Base-by-base conservation (phyloP, 1,284 basidiomycete species). In the Golubevia pallescens region DNA sequence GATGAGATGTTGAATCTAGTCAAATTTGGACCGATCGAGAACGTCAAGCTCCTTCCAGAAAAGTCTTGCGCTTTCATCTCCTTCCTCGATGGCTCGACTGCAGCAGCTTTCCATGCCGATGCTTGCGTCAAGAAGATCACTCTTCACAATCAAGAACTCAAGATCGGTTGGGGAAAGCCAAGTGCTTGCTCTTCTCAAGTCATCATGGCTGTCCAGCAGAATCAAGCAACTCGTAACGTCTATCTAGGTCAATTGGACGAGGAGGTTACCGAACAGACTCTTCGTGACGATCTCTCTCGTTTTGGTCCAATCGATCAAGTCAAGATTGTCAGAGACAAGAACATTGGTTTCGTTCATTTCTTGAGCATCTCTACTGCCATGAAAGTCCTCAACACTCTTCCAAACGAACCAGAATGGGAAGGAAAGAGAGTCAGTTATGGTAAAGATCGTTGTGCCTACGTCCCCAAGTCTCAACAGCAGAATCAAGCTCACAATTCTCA, bases 1-100 rank as follows among this genome's bases (percentile, higher is more conserved):
- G 95, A 98, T 84, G 96, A 99, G 86, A 90, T 99, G 24, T 92
- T 98, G 80, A 97, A 95, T 86, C 92, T 97, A 70, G 96, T 99
- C 73, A 94, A 97, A 80, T 98, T 97, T 85, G 97, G 96, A 4
- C 96, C 96, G 0, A 92, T 99, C 73, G 96, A 98, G 86, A 93
- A 91, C 61, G 93, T 98, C 80, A 93, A 94, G 61, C 92, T 99
- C 51, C 90, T 98, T n/a, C 94, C 95, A 53, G 96, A 98, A 86
- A 98, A 97, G 87, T 94, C 92, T 13, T 98, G 96, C 85, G 95
- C 97, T 63, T 99, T 99, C 89, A 90, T 99, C 72, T 97, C 1
- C 28, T 81, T 85, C 60, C 73, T 84, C 19, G 77, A 73, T 53
- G 78, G 74, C 21, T 58, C 69, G 32, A 74, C 75, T 14, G 81